Evolutionary conservation across 1,284 basidiomycete species (phyloP), one percentile per base, ranked within the genome.

Genomic region (Ustilago trichophora): DNA sequence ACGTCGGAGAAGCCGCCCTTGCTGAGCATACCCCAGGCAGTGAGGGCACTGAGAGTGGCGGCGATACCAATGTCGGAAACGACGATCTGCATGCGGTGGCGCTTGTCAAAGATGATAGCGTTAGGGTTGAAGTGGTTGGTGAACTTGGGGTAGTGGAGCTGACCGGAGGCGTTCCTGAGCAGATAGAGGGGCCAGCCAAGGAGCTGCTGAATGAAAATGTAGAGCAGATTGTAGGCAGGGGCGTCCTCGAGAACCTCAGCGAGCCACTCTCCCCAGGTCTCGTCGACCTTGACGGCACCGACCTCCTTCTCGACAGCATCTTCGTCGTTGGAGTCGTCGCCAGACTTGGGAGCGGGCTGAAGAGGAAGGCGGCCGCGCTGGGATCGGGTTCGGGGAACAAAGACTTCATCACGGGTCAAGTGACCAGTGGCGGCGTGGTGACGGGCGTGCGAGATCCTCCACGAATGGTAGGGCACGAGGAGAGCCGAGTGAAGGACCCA

Each of bases 341-440:
- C 46, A 3, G 64, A 54, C 58, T 65, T 50, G 45, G 48, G 48
- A 10, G 74, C 76, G 16, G 77, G 77, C 43, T 60, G 58, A 21
- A 80, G 69, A 8, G 75, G 76, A 13, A 76, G 66, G 18, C 69
- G 63, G 19, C 74, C 73, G 22, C 67, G 67, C 59, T 93, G 85
- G 12, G 88, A 88, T 34, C 93, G 90, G 25, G 95, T 96, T 67
- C 87, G 85, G 51, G 96, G 96, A 6, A 98, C 93, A 76, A 92
- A 97, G 66, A 98, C 96, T 82, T 99, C 93, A 78, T 98, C 95
- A 72, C 95, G 89, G 45, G 91, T 93, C 86, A 97, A 87, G 84
- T 98, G 94, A 31, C 87, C 91, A 13, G 94, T 98, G 8, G 91
- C 90, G 29, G 96, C 96, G 83, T 98, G 95, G 83, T 98, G 95